Base-by-base conservation (phyloP, 2,329 filamentous ascomycete species). In the Pezicula radicicola region DNA sequence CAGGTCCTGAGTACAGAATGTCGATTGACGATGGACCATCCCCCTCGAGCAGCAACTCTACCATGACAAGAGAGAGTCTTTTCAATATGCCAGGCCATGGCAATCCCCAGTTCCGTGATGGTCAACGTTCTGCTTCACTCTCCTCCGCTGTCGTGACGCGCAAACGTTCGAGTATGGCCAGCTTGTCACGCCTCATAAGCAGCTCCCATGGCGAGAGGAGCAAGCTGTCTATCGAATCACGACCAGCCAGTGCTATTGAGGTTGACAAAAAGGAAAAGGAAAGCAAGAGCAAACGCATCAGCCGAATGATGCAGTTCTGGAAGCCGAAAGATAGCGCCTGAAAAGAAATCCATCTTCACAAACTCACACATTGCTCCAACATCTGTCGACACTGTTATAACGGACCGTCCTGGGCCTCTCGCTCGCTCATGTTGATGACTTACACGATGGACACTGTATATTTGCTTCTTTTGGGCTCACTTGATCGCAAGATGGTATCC, bases 281-380 rank as follows among this genome's bases (percentile, higher is more conserved):
- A 21, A 89, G 85, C 74, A 88, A 84, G 67, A 75, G 82, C 36
- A 88, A 84, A 66, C 80, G 87, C 28, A 71, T 91, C 36, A 87
- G 88, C 66, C 85, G 87, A 48, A 77, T 91, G 73, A 84, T 91
- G 77, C 84, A 87, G 61, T 92, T 92, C 68, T 92, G 87, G 87
- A 89, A 87, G 70, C 59, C 63, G 2, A 65, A 61, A 45, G 58
- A 63, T 6, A 30, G 54, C 40, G 50, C 51, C 19, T 57, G 46
- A 57, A 43, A 43, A 21, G n/a, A 30, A 46, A 18, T 16, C 35
- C 18, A 36, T 35, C 30, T 47, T 42, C 19, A 27, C 13, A 15
- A 25, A 25, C 25, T 43, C 25, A 46, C 41, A 51, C 37, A 15
- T 18, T 21, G 43, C 16, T 27, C 42, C 37, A 50, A 49, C 28